phyloP scores from a whole-genome alignment of 2,329 filamentous ascomycete genomes.

The Paecilomyces niveus region DNA sequence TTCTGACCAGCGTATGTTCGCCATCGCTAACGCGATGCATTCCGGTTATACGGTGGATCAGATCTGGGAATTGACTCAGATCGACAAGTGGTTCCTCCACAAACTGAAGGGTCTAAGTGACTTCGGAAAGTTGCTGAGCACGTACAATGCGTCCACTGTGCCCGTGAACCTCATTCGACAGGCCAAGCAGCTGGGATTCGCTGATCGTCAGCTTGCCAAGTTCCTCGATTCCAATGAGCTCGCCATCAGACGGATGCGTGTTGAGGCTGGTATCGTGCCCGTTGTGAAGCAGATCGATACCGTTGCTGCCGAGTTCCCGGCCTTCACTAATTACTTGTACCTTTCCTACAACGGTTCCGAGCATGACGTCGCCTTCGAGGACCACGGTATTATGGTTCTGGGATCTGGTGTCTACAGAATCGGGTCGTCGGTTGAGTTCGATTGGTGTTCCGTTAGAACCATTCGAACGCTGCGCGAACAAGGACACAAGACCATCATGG shows the following conservation, averaged over 20 bases:
- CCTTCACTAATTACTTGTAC: conserved; percentile 92
- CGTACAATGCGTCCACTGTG: conserved; percentile 60
- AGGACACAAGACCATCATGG: conserved; percentile 92
- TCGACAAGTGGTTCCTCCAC: conserved; percentile 96
- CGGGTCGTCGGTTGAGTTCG: conserved; percentile 95
- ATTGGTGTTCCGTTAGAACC: conserved; percentile 95
- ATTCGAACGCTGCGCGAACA: conserved; percentile 81
- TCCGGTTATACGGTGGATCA: conserved; percentile 89
- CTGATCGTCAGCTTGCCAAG: conserved; percentile 83
- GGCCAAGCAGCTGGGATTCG: conserved; percentile 92
- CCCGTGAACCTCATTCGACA: conserved; percentile 62
- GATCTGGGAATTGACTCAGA: conserved; percentile 97
- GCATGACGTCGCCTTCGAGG: conserved; percentile 75
- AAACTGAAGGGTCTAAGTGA: conserved; percentile 86
- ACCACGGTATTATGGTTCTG: conserved; percentile 91
- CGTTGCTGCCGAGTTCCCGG: conserved; percentile 92
- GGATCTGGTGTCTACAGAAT: conserved; percentile 96
- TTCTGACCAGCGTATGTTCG: conserved; percentile 93
- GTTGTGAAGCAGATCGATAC: conserved; percentile 98
- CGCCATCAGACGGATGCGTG: conserved; percentile 72
- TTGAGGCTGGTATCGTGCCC: conserved; percentile 80
- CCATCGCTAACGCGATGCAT: conserved; percentile 96
- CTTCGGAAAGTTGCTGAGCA: conserved; percentile 73
- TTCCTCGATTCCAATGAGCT: conserved; percentile 95
- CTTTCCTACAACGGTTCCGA: conserved; percentile 89